phyloP scores from a whole-genome alignment of 805 yeast species.

The Starmerella roubikii region DNA sequence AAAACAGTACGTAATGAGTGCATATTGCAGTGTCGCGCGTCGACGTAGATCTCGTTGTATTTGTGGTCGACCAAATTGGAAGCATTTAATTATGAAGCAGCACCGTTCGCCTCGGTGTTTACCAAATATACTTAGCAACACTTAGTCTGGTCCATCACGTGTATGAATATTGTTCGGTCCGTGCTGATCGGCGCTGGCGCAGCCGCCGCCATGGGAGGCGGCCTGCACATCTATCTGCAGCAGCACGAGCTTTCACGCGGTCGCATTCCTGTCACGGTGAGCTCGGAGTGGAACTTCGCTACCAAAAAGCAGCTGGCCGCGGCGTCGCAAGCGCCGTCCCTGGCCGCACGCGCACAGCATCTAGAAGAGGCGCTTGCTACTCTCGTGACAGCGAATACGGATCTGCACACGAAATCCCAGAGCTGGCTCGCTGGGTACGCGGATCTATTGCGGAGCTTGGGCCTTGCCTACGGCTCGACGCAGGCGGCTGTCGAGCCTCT shows the following conservation, averaged over 20 bases:
- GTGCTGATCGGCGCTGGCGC: slow-evolving; percentile 16
- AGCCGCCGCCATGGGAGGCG: slow-evolving; percentile 15
- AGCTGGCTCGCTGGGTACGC: slow-evolving; percentile 27
- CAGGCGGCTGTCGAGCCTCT: slow-evolving; percentile 22
- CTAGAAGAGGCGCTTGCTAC: slow-evolving; percentile 19
- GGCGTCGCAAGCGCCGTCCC: slow-evolving; percentile 6
- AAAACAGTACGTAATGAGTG: no score
- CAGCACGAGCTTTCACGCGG: slow-evolving; percentile 7
- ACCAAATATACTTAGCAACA: no score
- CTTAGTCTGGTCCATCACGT: no score
- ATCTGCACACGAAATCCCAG: slow-evolving; percentile 18
- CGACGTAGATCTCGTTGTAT: no score
- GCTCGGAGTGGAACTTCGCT: slow-evolving; percentile 17
- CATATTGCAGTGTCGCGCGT: no score
- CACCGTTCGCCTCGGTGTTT: no score
- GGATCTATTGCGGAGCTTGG: slow-evolving; percentile 24
- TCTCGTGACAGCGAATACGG: slow-evolving; percentile 14
- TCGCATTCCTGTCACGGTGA: slow-evolving; percentile 8
- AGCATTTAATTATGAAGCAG: no score
- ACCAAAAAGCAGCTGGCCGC: slow-evolving; percentile 14
- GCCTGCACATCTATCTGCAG: slow-evolving; percentile 11
- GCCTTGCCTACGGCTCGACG: slow-evolving; percentile 10
- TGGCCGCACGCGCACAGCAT: slow-evolving; percentile 9
- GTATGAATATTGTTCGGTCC: slow-evolving; percentile 9
- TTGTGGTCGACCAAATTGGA: no score